Conservation (phyloP, 2,329 filamentous ascomycete species). For the Ilyonectria sp. region DNA sequence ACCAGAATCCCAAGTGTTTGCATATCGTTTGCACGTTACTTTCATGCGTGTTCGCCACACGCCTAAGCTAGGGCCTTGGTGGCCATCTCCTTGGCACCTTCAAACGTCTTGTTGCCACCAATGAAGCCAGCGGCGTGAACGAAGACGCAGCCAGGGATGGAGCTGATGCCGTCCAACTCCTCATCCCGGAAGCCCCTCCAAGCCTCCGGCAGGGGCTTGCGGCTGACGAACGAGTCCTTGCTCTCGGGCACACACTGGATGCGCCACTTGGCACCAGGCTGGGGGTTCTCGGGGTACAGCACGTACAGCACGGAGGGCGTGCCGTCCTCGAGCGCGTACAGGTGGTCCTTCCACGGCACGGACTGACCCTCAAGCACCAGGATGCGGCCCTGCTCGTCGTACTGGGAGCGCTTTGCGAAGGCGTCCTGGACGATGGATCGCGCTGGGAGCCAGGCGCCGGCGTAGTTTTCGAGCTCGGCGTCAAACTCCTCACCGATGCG, state of each 20-base stretch:
- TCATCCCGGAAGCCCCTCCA: constrained; percentile 95
- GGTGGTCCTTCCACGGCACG: constrained; percentile 96
- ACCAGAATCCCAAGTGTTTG: constrained; percentile 1
- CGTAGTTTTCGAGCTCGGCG: constrained; percentile 83
- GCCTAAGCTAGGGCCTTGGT: constrained; percentile 75
- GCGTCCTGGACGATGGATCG: constrained; percentile 83
- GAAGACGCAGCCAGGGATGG: constrained; percentile 85
- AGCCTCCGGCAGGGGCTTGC: constrained; percentile 89
- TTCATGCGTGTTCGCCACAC: background rate
- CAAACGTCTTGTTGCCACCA: constrained; percentile 92
- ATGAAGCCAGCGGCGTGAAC: constrained; percentile 97
- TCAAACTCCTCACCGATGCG: constrained; percentile 94
- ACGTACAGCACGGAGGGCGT: constrained; percentile 82
- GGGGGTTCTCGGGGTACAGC: constrained; percentile 87
- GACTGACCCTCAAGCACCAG: constrained; percentile 84
- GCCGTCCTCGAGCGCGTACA: constrained; percentile 86
- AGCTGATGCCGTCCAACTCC: constrained; percentile 81
- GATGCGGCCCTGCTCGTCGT: constrained; percentile 83
- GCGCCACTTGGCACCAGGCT: constrained; percentile 87
- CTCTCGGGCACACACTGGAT: constrained; percentile 91
- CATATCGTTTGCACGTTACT: constrained; percentile 4
- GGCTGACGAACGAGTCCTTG: constrained; percentile 90
- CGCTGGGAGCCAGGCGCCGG: constrained; percentile 87
- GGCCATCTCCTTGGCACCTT: constrained; percentile 90
- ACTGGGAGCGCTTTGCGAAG: constrained; percentile 77